These are phyloP conservation scores for Termitomyces sp. DNA, from an alignment of 768 basidiomycete species.

Conservation along the genomic window DNA sequence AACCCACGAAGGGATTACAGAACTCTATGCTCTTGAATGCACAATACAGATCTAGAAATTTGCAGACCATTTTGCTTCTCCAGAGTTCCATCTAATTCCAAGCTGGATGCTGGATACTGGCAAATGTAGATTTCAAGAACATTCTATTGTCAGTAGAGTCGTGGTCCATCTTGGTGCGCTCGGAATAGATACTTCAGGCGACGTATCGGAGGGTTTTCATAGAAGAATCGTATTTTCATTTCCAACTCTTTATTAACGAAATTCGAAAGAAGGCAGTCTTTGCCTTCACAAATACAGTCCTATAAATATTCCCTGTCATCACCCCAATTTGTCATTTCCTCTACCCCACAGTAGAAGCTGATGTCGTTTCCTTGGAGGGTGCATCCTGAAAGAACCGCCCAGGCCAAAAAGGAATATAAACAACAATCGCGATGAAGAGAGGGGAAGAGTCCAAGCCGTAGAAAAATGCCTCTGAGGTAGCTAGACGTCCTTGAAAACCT, in stretches of 20 bases:
- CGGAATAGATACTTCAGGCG: no score
- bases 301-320: background rate
- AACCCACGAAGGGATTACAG: no score
- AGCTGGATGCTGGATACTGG: no score
- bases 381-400: slow-evolving; percentile 45
- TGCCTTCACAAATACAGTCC: background rate
- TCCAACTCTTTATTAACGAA: background rate
- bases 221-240: no score
- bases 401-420: slow-evolving; percentile 69
- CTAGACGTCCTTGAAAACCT: slow-evolving; percentile 57
- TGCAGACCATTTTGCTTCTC: no score
- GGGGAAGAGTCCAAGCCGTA: slow-evolving; percentile 68
- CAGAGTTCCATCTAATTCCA: no score
- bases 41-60: no score
- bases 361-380: background rate
- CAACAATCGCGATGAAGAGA: slow-evolving; percentile 54
- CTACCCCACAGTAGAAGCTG: background rate
- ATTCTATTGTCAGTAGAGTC: background rate
- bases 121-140: no score
- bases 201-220: background rate
- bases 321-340: background rate
- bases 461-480: slow-evolving; percentile 60
- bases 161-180: background rate
- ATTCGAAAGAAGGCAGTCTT: no score
- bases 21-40: no score